phyloP scores from a whole-genome alignment of 176 grass and related monocot species.

The Hyparrhenia diplandra region DNA sequence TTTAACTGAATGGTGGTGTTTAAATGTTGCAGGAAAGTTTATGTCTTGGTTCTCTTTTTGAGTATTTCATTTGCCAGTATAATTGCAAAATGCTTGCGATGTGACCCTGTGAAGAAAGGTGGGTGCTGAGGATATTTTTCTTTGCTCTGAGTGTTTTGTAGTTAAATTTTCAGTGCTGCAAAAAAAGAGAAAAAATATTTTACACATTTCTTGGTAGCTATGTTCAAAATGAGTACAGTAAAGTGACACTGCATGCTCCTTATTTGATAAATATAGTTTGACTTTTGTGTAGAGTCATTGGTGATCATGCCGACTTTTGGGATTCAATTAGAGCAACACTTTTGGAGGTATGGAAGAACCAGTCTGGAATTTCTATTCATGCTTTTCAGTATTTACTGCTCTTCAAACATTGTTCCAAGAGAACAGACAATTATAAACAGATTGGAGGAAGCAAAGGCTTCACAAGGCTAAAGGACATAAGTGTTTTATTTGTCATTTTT shows the following conservation, averaged over 20 bases:
- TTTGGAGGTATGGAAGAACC: slow-evolving; percentile 52
- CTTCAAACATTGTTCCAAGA: neutral
- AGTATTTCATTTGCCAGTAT: slow-evolving; percentile 37
- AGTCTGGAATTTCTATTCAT: neutral
- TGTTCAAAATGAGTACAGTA: neutral
- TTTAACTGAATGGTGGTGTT: neutral
- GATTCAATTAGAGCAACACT: slow-evolving; percentile 70
- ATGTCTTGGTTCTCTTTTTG: slow-evolving; percentile 53
- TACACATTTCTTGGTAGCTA: neutral
- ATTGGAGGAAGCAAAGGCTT: slow-evolving; percentile 8
- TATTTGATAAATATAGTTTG: neutral
- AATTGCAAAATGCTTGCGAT: slow-evolving; percentile 48
- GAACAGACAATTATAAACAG: neutral
- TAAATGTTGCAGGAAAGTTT: slow-evolving; percentile 49
- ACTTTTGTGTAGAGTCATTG: slow-evolving; percentile 56
- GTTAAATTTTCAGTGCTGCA: neutral
- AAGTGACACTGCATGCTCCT: neutral
- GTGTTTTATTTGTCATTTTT: neutral
- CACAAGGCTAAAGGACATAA: neutral
- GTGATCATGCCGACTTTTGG: slow-evolving; percentile 80
- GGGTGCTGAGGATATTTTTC: neutral
- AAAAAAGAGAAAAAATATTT: neutral
- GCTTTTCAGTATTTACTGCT: neutral
- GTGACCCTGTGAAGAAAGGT: slow-evolving; percentile 82
- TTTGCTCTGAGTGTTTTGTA: neutral